Base-by-base conservation (phyloP, 805 yeast species). In the Monosporozyma yasuniensis region DNA sequence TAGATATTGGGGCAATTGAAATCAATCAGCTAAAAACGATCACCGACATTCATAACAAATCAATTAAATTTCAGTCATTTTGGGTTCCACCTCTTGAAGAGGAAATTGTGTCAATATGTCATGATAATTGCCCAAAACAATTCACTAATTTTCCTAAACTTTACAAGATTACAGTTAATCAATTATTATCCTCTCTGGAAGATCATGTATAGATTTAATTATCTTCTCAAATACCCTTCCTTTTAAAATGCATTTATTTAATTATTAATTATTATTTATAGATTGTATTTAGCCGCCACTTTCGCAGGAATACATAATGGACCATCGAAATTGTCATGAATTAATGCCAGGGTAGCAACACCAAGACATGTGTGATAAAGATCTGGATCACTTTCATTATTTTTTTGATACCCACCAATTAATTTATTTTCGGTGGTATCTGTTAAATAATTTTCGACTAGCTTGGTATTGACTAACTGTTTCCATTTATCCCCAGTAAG, bases 351-450 rank as follows among this genome's bases (percentile, higher is more conserved):
- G 0, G 80, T 73, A 11, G 84, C 80, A 7, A 84, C 57, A 0
- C 82, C 87, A 14, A 84, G 60, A 57, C 73, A 81, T 1, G 83
- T 72, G 64, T 85, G 95, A 45, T 79, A 73, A 1, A 90, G 82
- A 61, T 85, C 95, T 0, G 91, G 84, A 49, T 72, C 77, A 41
- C 79, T 79, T 7, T 68, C 80, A 41, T 75, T 76, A n/a, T 76
- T 74, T 61, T 86, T 87, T 10, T 76, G 76, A 62, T 88, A 87
- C 0, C 96, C 97, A 0, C 96, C 96, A 47, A 83, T 58, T 2
- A 83, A 44, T 0, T 50, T 52, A 60, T 82, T 78, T 59, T 86
- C 95, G 0, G 90, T 82, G 18, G 67, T 63, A 0, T 68, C 55
- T 11, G 83, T 53, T 19, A 88, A 63, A 57, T 74, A 87, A 3